Percentiles rank a stretch among this genome's conserved stretches.
phyloP scores from a whole-genome alignment of 2,329 filamentous ascomycete genomes.

The Pseudonectria buxi region DNA sequence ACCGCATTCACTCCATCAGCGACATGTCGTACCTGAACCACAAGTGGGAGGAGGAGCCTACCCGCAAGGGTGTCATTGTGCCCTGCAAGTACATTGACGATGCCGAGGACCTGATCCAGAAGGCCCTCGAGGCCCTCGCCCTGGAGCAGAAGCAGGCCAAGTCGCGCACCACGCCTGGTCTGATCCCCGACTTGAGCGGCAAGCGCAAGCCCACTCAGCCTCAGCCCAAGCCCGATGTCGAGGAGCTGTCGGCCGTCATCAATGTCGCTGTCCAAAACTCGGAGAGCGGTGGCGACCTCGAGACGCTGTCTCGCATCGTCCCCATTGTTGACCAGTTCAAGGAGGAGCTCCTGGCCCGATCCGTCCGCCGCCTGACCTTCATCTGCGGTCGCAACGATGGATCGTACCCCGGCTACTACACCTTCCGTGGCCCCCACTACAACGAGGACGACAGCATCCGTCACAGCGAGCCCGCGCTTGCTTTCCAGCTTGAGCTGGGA shows the following conservation, averaged over 20 bases:
- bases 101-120: conserved; percentile 76
- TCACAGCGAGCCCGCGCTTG: conserved; percentile 91
- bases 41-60: conserved; percentile 68
- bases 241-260: conserved; percentile 84
- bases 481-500: conserved; percentile 95
- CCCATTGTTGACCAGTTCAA: conserved; percentile 73
- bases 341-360: conserved; percentile 72
- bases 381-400: conserved; percentile 93
- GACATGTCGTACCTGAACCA: conserved; percentile 86
- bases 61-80: conserved; percentile 87
- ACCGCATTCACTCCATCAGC: conserved; percentile 88
- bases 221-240: conserved; percentile 27
- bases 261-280: conserved; percentile 88
- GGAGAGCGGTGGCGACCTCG: conserved; percentile 74
- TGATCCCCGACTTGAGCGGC: conserved; percentile 66
- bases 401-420: conserved; percentile 94
- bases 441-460: conserved; percentile 91
- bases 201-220: conserved; percentile 52
- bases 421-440: conserved; percentile 89
- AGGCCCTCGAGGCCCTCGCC: conserved; percentile 79
- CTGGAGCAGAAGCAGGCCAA: conserved; percentile 51
- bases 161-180: conserved; percentile 42
- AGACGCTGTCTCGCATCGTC: conserved; percentile 69
- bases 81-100: conserved; percentile 93
- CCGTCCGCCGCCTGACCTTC: conserved; percentile 87